phyloP scores from a whole-genome alignment of 306 rosid genomes.

The Medicago ruthenica region DNA sequence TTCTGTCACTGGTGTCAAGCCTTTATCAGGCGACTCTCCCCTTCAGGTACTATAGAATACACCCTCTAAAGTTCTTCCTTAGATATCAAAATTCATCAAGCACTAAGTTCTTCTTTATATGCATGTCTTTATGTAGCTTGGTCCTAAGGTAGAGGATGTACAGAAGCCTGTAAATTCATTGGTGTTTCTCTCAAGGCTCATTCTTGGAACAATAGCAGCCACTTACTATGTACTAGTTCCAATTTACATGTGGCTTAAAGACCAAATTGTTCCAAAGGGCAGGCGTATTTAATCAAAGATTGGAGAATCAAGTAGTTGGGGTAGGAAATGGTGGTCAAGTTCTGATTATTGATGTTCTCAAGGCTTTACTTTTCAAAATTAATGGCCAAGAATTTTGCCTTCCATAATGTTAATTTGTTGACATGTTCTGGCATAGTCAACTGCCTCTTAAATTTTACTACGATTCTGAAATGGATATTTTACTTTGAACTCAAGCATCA shows the following conservation, averaged over 20 bases:
- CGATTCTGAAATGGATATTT: background rate
- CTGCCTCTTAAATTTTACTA: background rate
- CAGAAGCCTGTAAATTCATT: slow-evolving; percentile 67
- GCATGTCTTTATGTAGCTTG: slow-evolving; percentile 66
- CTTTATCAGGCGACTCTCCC: slow-evolving; percentile 84
- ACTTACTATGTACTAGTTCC: slow-evolving; percentile 75
- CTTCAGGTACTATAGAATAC: slow-evolving; percentile 55
- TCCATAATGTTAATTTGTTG: background rate
- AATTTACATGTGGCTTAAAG: slow-evolving; percentile 88
- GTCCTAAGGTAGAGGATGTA: slow-evolving; percentile 83
- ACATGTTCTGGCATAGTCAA: background rate
- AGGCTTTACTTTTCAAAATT: background rate
- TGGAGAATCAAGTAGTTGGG: slow-evolving; percentile 8
- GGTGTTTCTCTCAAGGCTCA: slow-evolving; percentile 64
- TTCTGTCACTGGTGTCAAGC: slow-evolving; percentile 82
- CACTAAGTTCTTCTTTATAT: slow-evolving; percentile 6
- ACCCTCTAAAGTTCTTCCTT: background rate
- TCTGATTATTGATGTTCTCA: background rate
- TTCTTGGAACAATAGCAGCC: slow-evolving; percentile 75
- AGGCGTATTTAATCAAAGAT: slow-evolving; percentile 58
- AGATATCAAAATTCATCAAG: background rate
- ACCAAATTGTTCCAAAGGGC: slow-evolving; percentile 78
- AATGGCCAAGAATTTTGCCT: background rate
- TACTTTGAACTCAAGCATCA: background rate
- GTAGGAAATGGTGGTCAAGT: slow-evolving; percentile 10